Base-by-base conservation (phyloP, 2,329 filamentous ascomycete species). In the Diplodia seriata region DNA sequence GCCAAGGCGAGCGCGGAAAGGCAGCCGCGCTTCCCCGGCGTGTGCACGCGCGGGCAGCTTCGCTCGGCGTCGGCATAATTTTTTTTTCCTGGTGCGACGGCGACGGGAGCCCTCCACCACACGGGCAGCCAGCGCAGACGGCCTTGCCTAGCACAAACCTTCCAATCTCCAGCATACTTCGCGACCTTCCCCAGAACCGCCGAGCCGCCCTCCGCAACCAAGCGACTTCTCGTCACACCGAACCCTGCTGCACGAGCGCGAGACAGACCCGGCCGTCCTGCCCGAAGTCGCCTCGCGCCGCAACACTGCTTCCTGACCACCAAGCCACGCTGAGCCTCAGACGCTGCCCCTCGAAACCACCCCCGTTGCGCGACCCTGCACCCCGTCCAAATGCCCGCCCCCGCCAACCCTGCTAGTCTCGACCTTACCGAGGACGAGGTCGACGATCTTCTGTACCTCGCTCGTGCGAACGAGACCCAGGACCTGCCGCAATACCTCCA, bases 391-490 rank as follows among this genome's bases (percentile, higher is more conserved):
- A 63, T 63, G 59, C 29, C 59, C 43, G 29, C 18, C 43, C n/a
- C 47, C 9, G 11, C 18, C 59, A 51, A 31, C 59, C 43, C 47
- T 62, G 56, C 55, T 31, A 47, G 14, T 18, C 56, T 31, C 15
- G 7, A 26, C 26, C 82, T 94, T 59, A 86, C 87, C 61, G 89
- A 91, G 76, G 94, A 97, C 65, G 88, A 93, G 78, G 90, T 96
- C 74, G 94, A 97, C 78, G 94, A 98, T 80, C 86, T 98, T 71
- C 87, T 98, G 72, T 97, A 97, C 82, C 89, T 92, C 72, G 87
- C 93, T 2, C 91, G 94, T 47, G 85, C 87, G 0, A 93, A 93
- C 71, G 94, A 97, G 71, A 83, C 88, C 68, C 81, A 84, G 20
- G 91, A 94, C 31, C 83, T 98, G 57, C 82, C 85, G 55, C 75